Evolutionary conservation across 768 basidiomycete genomes (phyloP).

Genomic region (Lactifluus echinatus): DNA sequence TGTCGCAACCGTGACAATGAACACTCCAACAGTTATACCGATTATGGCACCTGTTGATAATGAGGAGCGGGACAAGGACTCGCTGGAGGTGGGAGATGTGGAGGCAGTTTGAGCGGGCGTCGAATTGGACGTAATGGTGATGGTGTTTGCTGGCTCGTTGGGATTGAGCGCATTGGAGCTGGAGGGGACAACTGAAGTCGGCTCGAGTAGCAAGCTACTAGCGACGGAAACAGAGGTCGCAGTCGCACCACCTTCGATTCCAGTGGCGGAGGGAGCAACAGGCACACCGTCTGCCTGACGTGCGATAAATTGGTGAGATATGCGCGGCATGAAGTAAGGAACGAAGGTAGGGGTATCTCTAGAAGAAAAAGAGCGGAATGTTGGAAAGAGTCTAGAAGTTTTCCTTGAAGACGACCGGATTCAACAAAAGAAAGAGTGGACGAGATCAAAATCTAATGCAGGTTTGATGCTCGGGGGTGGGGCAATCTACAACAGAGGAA

Average conservation of each 20-base stretch:
- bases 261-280: not conserved
- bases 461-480: not conserved
- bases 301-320: not conserved
- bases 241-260: not conserved
- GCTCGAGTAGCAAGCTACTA: conserved; percentile 6
- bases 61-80: not conserved
- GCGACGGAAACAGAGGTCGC: not conserved
- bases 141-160: not conserved
- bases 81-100: not conserved
- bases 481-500: not conserved
- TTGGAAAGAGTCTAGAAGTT: conserved; percentile 3
- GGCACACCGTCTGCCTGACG: not conserved
- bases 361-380: conserved; percentile 10
- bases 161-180: not conserved
- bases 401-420: not conserved
- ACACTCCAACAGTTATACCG: conserved; percentile 12
- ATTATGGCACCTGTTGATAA: conserved; percentile 15
- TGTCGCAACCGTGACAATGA: conserved; percentile 1
- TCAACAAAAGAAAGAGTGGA: not conserved
- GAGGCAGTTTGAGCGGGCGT: not conserved
- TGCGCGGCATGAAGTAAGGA: conserved; percentile 2
- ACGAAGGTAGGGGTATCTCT: not conserved
- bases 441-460: no score
- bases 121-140: not conserved
- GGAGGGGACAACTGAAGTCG: not conserved